Percentiles rank a stretch among this genome's conserved stretches.
phyloP scores from a whole-genome alignment of 495 filamentous ascomycete genomes.

The Penicillium egyptiacum region DNA sequence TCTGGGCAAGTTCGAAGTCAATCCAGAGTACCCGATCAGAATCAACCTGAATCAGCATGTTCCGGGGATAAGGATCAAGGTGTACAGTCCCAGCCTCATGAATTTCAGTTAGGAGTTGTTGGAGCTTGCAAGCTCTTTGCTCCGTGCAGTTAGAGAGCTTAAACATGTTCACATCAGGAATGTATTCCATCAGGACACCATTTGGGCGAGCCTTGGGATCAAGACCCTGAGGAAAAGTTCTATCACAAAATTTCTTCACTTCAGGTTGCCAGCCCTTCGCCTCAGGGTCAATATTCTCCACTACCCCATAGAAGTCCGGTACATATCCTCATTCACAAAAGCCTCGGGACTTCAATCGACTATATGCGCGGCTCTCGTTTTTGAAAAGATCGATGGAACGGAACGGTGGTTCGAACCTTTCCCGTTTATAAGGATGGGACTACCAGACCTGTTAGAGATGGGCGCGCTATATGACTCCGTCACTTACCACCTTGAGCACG shows the following conservation, averaged over 20 bases:
- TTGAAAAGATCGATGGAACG: not conserved
- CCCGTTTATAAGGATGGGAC: not conserved
- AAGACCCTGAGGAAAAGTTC: not conserved
- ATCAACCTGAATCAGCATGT: not conserved
- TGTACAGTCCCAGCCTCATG: not conserved
- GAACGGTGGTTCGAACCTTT: not conserved
- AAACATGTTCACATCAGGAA: not conserved
- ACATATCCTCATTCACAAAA: not conserved
- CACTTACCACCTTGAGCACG: not conserved
- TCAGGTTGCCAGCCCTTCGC: not conserved
- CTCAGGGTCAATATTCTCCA: not conserved
- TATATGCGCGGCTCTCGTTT: not conserved
- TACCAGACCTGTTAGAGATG: not conserved
- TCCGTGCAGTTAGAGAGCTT: not conserved
- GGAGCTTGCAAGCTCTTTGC: not conserved
- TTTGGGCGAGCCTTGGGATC: not conserved
- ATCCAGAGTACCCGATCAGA: not conserved
- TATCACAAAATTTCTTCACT: not conserved
- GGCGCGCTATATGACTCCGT: not conserved
- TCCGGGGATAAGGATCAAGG: not conserved
- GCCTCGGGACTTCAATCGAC: not conserved
- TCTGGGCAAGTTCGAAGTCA: not conserved
- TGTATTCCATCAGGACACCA: not conserved
- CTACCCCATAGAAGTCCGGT: not conserved
- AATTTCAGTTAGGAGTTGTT: not conserved